Percentiles rank a stretch among this genome's conserved stretches.
phyloP scores from a whole-genome alignment of 2,329 filamentous ascomycete genomes.

The Trichophyton rubrum region DNA sequence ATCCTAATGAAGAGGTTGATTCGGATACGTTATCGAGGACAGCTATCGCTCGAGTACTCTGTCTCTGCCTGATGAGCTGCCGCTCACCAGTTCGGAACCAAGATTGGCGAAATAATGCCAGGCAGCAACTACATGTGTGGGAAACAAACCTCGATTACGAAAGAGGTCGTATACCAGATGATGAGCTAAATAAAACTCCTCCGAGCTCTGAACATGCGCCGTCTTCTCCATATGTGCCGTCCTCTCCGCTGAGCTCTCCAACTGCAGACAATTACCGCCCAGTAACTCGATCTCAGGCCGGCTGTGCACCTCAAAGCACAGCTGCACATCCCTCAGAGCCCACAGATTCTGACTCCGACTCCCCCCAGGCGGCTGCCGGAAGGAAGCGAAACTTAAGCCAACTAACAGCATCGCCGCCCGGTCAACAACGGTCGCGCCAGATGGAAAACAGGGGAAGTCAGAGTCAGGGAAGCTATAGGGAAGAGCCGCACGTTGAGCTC shows the following conservation, averaged over 20 bases:
- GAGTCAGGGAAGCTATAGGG: not conserved
- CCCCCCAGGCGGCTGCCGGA: constrained; percentile 10
- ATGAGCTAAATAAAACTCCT: constrained; percentile 14
- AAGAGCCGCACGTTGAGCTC: not conserved
- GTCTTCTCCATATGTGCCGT: constrained; percentile 12
- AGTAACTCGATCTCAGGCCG: constrained; percentile 14
- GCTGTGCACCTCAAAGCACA: constrained; percentile 13
- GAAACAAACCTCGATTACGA: constrained; percentile 15
- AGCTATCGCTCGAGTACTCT: constrained; percentile 15
- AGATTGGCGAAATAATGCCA: constrained; percentile 16
- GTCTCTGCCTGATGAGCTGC: constrained; percentile 18
- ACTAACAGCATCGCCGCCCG: constrained; percentile 4
- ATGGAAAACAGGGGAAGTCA: not conserved
- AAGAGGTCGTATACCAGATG: constrained; percentile 13
- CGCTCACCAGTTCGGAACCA: constrained; percentile 12
- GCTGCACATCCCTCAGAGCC: not conserved
- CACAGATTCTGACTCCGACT: constrained; percentile 13
- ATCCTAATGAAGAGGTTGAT: constrained; percentile 16
- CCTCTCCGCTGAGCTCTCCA: constrained; percentile 11
- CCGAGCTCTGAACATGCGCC: constrained; percentile 14
- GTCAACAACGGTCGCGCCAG: not conserved
- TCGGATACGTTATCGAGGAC: constrained; percentile 12
- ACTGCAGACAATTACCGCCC: constrained; percentile 10
- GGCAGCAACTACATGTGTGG: constrained; percentile 13
- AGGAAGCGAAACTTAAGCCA: constrained; percentile 17